Evolutionary conservation across 106 monocot species (phyloP).

Genomic region (Allium cepa): DNA sequence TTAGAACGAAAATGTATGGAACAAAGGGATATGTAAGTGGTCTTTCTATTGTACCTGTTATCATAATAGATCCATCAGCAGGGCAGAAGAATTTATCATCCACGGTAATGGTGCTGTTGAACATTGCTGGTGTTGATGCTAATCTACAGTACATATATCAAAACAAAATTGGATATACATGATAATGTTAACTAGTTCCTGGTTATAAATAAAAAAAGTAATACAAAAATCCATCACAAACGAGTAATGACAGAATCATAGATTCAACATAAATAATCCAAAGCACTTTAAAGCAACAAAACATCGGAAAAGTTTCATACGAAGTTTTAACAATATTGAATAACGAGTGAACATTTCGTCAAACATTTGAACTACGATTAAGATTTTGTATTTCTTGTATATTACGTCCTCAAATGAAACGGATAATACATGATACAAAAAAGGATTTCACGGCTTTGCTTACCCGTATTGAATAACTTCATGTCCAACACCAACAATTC

Average conservation of each 20-base stretch:
- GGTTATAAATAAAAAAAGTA: background rate
- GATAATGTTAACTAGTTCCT: background rate
- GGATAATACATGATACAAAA: background rate
- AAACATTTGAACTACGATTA: background rate
- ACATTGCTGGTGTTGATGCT: conserved; percentile 99
- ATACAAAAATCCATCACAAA: background rate
- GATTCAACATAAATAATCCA: too few species aligned
- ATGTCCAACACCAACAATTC: conserved; percentile 55
- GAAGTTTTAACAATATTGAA: background rate
- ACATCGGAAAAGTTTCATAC: background rate
- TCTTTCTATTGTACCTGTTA: conserved; percentile 59
- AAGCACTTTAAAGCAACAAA: too few species aligned
- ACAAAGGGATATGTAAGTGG: too few species aligned
- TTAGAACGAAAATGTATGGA: too few species aligned
- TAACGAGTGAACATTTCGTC: too few species aligned
- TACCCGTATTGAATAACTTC: conserved; percentile 95
- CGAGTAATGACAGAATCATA: too few species aligned
- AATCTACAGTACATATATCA: conserved; percentile 32
- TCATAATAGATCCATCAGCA: conserved; percentile 97
- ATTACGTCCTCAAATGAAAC: background rate
- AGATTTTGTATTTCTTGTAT: background rate
- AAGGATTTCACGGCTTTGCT: conserved; percentile 9
- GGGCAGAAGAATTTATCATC: conserved; percentile 70
- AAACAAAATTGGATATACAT: background rate
- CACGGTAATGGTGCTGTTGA: conserved; percentile 92